Evolutionary conservation across 1,139 yeast species (phyloP), one percentile per base, ranked within the genome.

Genomic region (Hansenula lynferdii): DNA sequence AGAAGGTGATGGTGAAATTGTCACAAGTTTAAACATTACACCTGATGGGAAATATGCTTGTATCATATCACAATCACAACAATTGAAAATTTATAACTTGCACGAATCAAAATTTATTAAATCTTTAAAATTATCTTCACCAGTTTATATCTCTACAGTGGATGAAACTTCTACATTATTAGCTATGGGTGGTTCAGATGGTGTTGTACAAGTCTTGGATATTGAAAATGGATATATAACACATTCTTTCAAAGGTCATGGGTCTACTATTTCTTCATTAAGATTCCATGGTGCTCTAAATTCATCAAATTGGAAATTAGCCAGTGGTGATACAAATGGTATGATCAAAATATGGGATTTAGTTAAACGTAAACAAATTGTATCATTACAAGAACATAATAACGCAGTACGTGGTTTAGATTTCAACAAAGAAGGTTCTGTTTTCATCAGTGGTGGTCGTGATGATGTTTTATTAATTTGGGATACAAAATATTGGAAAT

Each of bases 151-250:
- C 16, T 74, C 89, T 41, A 70, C 82, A 12, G 76, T 77, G 24
- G 98, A 92, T 59, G 60, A 76, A 6, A 87, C 97, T 0, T 84
- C 96, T 14, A 77, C 95, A 5, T 68, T 92, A 36, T 77, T 90
- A 55, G 95, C 96, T 27, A 81, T 94, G 54, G 99, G 99, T 36
- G 92, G 96, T 35, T 85, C 97, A 1, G 98, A 94, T 58, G 97
- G 98, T 36, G 76, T 80, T 29, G 85, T 90, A 17, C 81, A 87
- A 36, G 95, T 94, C 3, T 89, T 96, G 85, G 98, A 92, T 60
- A 73, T 92, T 33, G 90, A 79, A 48, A 90, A 90, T 26, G 94
- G 95, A 1, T 87, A 75, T 49, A 77, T 84, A 2, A 92, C 98
- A 0, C 98, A 92, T 62, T 81, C 87, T 15, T 73, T 92, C 45